Base-by-base conservation (phyloP, 257 asterid species). In the Solanum lycopersicoides region DNA sequence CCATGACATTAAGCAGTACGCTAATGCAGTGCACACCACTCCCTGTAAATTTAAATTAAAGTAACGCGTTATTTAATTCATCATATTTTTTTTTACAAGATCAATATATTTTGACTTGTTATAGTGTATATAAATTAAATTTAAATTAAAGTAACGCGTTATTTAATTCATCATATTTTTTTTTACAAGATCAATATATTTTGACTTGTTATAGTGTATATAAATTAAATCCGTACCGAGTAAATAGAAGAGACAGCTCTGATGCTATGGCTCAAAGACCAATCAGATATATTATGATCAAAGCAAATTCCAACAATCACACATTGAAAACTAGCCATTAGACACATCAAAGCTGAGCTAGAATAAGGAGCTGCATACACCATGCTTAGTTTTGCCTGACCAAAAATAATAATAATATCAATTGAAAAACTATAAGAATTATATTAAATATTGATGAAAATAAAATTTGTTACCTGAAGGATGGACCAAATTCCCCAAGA, bases 401-500 rank as follows among this genome's bases (percentile, higher is more conserved):
- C 4, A 86, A 56, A 56, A 56, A 73, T 18, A 82, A 74, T 23
- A 82, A 74, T 23, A 42, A 63, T 13, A 0, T 74, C 44, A 41
- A 65, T 65, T 30, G 23, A 68, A 28, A 71, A 73, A 71, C 6
- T 10, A 60, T 60, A 2, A 42, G 39, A 30, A 20, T n/a, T n/a
- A n/a, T n/a, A n/a, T n/a, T n/a, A n/a, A n/a, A n/a, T n/a, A n/a
- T n/a, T 25, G 72, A 30, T 30, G 75, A 69, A 30, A 14, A 35
- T 79, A n/a, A 14, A 44, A 39, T 25, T 14, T 8, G 11, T 41
- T 44, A 35, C 98, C 89, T 95, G 99, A 90, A 95, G 88, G 83
- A 93, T 95, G 37, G 96, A 72, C 98, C 98, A 96, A 13, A 93
- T 76, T 8, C 98, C 96, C 96, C 98, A 97, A 39, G 99, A 89